A percentile compares a stretch with the other conserved stretches of the same genome.
Evolutionary conservation across 2,329 filamentous ascomycete species (phyloP).

Genomic region (Aspergillus tubingensis): DNA sequence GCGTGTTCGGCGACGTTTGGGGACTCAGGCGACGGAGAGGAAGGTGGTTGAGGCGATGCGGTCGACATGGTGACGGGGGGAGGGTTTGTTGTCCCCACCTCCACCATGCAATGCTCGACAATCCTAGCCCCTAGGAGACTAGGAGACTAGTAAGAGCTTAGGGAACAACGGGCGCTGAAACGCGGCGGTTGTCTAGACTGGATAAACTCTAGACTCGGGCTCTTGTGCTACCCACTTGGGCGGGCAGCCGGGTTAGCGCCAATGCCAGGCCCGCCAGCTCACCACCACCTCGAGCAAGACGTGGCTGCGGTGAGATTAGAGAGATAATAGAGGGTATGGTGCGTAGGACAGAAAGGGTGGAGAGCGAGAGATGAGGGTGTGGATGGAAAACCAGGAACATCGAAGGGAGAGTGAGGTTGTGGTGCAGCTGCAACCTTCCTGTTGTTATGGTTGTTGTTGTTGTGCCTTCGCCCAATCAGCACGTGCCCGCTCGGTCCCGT

Average conservation of each 20-base stretch:
- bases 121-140: background rate
- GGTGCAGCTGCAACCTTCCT: background rate
- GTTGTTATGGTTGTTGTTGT: background rate
- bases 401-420: background rate
- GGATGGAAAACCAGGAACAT: background rate
- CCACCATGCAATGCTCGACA: background rate
- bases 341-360: background rate
- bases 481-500: background rate
- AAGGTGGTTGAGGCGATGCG: constrained; percentile 20
- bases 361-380: background rate
- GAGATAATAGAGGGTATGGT: background rate
- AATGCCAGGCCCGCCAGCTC: constrained; percentile 1
- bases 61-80: constrained; percentile 37
- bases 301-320: background rate
- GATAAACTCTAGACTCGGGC: background rate
- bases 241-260: constrained; percentile 9
- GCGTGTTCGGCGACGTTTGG: constrained; percentile 26
- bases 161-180: background rate
- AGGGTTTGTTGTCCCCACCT: constrained; percentile 32
- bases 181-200: background rate
- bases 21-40: constrained; percentile 19
- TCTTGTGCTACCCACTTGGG: constrained; percentile 16
- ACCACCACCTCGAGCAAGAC: background rate
- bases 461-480: background rate
- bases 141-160: background rate